These are phyloP conservation scores for Neurospora sp. DNA, from an alignment of 2,329 filamentous ascomycete genomes.

Conservation along the genomic window DNA sequence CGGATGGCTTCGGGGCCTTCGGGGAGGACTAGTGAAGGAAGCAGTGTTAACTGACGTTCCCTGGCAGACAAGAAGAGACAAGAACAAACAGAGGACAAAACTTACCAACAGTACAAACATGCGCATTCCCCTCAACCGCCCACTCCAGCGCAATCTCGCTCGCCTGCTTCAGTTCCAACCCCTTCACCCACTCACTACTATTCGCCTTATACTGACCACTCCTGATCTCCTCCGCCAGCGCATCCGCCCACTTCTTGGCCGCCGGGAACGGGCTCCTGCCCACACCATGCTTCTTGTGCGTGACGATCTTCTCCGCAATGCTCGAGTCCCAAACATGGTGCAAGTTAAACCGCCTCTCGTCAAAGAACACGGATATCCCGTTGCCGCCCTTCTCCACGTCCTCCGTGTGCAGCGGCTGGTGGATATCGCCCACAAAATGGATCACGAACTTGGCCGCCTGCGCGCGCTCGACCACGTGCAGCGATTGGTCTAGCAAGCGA, in stretches of 20 bases:
- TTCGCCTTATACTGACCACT: conserved; percentile 43
- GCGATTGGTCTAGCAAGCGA: conserved; percentile 36
- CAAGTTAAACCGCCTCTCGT: conserved; percentile 49
- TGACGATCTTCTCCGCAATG: conserved; percentile 56
- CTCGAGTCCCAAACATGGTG: conserved; percentile 66
- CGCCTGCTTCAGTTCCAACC: conserved; percentile 44
- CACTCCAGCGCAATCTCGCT: conserved; percentile 49
- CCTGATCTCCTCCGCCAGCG: conserved; percentile 44
- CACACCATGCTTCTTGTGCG: conserved; percentile 30
- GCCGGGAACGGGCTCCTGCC: conserved; percentile 39
- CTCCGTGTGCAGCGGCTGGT: conserved; percentile 60
- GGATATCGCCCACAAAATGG: conserved; percentile 62
- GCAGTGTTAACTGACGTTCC: conserved; percentile 11
- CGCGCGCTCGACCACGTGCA: conserved; percentile 36
- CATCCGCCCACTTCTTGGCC: conserved; percentile 46
- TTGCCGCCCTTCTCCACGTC: conserved; percentile 58
- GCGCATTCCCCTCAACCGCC: conserved; percentile 53
- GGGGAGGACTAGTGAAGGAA: conserved; percentile 41
- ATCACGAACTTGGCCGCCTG: conserved; percentile 58
- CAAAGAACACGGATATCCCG: conserved; percentile 54
- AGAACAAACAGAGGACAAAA: conserved; percentile 6
- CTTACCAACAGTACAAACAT: conserved; percentile 53
- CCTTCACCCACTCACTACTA: conserved; percentile 45
- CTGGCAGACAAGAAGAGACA: background rate
- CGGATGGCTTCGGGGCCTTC: conserved; percentile 48